Conservation (phyloP, 352 stramenopile species). For the Globisporangium nunn region DNA sequence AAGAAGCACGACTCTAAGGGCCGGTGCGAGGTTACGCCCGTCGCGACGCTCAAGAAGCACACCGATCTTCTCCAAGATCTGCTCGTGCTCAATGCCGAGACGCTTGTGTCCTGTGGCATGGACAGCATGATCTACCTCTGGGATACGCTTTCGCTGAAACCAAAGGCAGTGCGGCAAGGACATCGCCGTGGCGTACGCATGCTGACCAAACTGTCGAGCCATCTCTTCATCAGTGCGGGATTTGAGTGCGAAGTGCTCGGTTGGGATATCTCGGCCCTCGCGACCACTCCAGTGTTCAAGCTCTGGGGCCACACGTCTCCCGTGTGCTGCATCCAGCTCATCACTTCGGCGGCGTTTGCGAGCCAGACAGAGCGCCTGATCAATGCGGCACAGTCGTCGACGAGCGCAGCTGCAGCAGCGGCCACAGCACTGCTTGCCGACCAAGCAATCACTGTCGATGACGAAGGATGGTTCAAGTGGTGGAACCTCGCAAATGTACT, state of each 20-base stretch:
- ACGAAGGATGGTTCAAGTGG: constrained; percentile 82
- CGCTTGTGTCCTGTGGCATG: constrained; percentile 67
- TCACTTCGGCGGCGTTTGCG: constrained; percentile 24
- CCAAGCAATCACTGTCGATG: constrained; percentile 69
- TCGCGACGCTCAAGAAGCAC: constrained; percentile 58
- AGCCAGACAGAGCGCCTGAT: constrained; percentile 3
- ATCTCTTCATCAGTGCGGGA: constrained; percentile 66
- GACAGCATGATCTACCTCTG: constrained; percentile 69
- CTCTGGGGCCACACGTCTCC: constrained; percentile 61
- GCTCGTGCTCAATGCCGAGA: constrained; percentile 64
- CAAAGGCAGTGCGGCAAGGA: constrained; percentile 36
- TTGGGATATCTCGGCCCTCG: constrained; percentile 62
- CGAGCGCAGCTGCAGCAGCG: constrained; percentile 10
- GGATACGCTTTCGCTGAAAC: constrained; percentile 48
- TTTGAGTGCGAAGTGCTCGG: constrained; percentile 74
- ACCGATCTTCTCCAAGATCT: constrained; percentile 67
- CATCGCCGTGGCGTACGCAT: constrained; percentile 58
- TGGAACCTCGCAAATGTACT: constrained; percentile 65
- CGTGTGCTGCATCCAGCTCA: constrained; percentile 63
- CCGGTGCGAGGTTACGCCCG: constrained; percentile 43
- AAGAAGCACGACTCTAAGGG: constrained; percentile 28
- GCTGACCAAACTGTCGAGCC: constrained; percentile 50
- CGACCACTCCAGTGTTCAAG: constrained; percentile 55
- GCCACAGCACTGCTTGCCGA: constrained; percentile 31
- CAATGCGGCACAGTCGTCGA: constrained; percentile 1